Evolutionary conservation across 192 early-diverging fungal genomes (phyloP).

Genomic region (Jimgerdemannia lactiflua): DNA sequence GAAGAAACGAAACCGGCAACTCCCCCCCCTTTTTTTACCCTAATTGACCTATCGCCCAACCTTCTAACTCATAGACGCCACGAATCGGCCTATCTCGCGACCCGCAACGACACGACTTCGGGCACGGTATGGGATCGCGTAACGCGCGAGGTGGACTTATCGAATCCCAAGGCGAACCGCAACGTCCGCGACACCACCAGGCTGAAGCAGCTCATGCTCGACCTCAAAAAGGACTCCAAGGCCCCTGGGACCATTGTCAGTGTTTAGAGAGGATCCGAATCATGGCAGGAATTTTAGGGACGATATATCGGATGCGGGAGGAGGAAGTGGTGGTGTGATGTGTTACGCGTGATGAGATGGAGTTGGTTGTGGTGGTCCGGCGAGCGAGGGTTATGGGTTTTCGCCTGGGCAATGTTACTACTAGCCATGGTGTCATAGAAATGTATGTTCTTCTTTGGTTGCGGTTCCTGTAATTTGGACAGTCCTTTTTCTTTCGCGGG

Average conservation of each 20-base stretch:
- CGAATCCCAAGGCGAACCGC: slow-evolving; percentile 35
- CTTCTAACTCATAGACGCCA: slow-evolving; percentile 22
- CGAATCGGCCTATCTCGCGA: slow-evolving; percentile 37
- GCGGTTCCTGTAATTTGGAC: no score
- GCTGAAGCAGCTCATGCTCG: slow-evolving; percentile 69
- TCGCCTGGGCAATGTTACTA: no score
- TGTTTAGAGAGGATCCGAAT: slow-evolving; percentile 19
- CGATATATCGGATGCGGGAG: neutral
- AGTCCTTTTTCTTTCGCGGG: no score
- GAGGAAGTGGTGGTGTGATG: neutral
- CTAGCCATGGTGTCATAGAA: no score
- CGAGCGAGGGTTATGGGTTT: no score
- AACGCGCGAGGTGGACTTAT: slow-evolving; percentile 60
- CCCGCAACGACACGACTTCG: slow-evolving; percentile 46
- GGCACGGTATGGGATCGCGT: slow-evolving; percentile 76
- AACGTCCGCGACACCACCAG: slow-evolving; percentile 59
- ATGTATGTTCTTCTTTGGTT: no score
- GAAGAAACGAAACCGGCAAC: no score
- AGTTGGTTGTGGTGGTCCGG: no score
- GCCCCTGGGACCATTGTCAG: slow-evolving; percentile 61
- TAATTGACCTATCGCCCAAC: neutral
- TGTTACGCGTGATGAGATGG: no score
- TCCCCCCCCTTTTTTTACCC: no score
- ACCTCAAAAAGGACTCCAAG: slow-evolving; percentile 61
- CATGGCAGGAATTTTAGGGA: no score